Evolutionary conservation across 129 eudicot species (phyloP).

Genomic region (Flaveria trinervia): DNA sequence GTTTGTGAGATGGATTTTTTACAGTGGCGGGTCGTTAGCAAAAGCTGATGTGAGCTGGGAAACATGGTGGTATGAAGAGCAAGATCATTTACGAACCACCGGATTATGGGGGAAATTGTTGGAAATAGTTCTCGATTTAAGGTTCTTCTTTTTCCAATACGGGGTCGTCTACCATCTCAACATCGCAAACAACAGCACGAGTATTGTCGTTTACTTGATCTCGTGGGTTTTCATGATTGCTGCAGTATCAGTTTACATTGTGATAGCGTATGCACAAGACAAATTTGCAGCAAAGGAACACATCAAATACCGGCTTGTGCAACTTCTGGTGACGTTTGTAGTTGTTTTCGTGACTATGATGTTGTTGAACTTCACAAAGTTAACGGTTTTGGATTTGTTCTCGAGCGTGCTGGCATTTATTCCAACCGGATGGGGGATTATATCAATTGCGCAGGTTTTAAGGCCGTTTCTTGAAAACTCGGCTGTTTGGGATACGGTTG

Average conservation of each 20-base stretch:
- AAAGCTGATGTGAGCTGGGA: conserved; percentile 91
- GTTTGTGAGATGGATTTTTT: conserved; percentile 79
- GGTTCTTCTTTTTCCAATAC: conserved; percentile 88
- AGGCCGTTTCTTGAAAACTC: conserved; percentile 81
- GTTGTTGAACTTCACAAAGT: conserved; percentile 54
- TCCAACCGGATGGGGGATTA: conserved; percentile 93
- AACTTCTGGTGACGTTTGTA: conserved; percentile 50
- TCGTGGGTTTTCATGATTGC: conserved; percentile 71
- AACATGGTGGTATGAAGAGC: conserved; percentile 98
- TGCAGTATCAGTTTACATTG: conserved; percentile 51
- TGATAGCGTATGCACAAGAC: conserved; percentile 70
- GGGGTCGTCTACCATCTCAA: conserved; percentile 85
- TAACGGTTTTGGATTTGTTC: conserved; percentile 52
- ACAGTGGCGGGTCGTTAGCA: conserved; percentile 55
- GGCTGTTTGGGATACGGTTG: conserved; percentile 75
- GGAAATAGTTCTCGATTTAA: conserved; percentile 74
- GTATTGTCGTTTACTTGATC: conserved; percentile 68
- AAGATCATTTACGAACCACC: conserved; percentile 78
- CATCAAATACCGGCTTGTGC: conserved; percentile 65
- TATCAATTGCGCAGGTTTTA: conserved; percentile 78
- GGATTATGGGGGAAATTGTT: conserved; percentile 90
- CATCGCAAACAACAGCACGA: conserved; percentile 47
- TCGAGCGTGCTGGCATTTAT: conserved; percentile 76
- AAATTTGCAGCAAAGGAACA: conserved; percentile 73
- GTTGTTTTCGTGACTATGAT: conserved; percentile 48